Evolutionary conservation across 1,284 basidiomycete species (phyloP).

Genomic region (Abortiporus biennis): DNA sequence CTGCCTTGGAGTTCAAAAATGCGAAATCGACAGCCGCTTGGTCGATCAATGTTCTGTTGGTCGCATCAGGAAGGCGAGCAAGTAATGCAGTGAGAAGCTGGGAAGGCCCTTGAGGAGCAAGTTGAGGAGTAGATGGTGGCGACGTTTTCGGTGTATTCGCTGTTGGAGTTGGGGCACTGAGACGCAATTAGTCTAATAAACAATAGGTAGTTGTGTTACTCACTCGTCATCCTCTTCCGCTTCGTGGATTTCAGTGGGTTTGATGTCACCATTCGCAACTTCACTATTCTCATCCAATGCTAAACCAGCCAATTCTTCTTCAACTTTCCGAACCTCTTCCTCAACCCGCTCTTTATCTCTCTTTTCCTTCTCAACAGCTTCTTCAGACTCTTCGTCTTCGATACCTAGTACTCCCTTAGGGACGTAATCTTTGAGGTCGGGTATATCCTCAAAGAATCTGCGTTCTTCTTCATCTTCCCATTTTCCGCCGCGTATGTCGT

Average conservation of each 20-base stretch:
- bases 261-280: slow-evolving; percentile 15
- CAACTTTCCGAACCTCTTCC: slow-evolving; percentile 61
- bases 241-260: slow-evolving; percentile 7
- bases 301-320: slow-evolving; percentile 54
- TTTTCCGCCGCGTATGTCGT: slow-evolving; percentile 47
- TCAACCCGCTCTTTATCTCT: slow-evolving; percentile 45
- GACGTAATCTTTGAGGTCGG: slow-evolving; percentile 89
- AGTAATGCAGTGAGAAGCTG: slow-evolving; percentile 91
- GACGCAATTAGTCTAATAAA: slow-evolving; percentile 1
- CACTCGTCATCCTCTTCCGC: slow-evolving; percentile 48
- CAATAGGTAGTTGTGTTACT: slow-evolving; percentile 13
- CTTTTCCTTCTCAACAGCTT: slow-evolving; percentile 38
- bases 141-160: slow-evolving; percentile 60
- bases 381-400: slow-evolving; percentile 44
- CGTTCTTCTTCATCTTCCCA: slow-evolving; percentile 99
- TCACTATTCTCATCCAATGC: slow-evolving; percentile 25
- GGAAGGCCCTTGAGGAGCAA: slow-evolving; percentile 82
- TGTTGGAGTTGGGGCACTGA: slow-evolving; percentile 53
- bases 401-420: slow-evolving; percentile 86
- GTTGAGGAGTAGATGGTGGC: slow-evolving; percentile 58
- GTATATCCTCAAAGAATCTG: slow-evolving; percentile 90
- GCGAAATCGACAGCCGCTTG: slow-evolving; percentile 95
- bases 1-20: slow-evolving; percentile 93
- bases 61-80: slow-evolving; percentile 88
- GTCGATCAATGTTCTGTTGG: slow-evolving; percentile 89